A percentile compares a stretch with the other conserved stretches of the same genome.
These are phyloP conservation scores for Babesia bigemina DNA, from an alignment of 169 alveolate genomes.

Conservation along the genomic window DNA sequence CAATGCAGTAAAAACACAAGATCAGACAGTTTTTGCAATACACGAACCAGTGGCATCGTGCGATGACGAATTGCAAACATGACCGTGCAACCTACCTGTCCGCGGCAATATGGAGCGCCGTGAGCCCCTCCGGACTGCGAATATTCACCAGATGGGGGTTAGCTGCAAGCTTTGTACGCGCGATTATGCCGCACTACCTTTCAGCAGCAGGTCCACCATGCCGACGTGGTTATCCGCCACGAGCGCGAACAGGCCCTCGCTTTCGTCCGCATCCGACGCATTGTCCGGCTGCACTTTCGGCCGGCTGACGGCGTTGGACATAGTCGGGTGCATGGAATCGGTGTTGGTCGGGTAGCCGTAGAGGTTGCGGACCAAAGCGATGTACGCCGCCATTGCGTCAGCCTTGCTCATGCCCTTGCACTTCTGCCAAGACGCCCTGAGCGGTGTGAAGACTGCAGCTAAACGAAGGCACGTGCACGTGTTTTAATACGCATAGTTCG, in stretches of 20 bases:
- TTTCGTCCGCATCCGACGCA: neutral
- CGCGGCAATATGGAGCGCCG: slow-evolving; percentile 59
- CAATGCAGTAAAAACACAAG: no score
- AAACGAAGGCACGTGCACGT: neutral
- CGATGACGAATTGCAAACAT: no score
- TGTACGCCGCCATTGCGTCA: slow-evolving; percentile 55
- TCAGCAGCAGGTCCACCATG: neutral
- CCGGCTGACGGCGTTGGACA: neutral
- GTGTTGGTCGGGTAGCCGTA: slow-evolving; percentile 3
- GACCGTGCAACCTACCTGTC: slow-evolving; percentile 26
- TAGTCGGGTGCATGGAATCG: neutral
- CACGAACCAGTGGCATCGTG: no score
- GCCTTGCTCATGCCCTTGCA: slow-evolving; percentile 37
- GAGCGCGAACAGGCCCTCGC: slow-evolving; percentile 23
- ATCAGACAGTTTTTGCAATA: no score
- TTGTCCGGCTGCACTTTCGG: neutral
- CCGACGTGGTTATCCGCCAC: slow-evolving; percentile 8
- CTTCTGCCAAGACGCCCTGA: slow-evolving; percentile 51
- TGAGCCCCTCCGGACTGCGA: slow-evolving; percentile 49
- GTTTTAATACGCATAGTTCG: no score
- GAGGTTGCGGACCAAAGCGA: slow-evolving; percentile 9
- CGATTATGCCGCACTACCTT: neutral
- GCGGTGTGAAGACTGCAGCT: neutral
- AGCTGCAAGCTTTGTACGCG: slow-evolving; percentile 2
- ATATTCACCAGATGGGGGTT: slow-evolving; percentile 30